Evolutionary conservation across 164 flowering plant genomes (phyloP).

Genomic region (Tinospora cordifolia): DNA sequence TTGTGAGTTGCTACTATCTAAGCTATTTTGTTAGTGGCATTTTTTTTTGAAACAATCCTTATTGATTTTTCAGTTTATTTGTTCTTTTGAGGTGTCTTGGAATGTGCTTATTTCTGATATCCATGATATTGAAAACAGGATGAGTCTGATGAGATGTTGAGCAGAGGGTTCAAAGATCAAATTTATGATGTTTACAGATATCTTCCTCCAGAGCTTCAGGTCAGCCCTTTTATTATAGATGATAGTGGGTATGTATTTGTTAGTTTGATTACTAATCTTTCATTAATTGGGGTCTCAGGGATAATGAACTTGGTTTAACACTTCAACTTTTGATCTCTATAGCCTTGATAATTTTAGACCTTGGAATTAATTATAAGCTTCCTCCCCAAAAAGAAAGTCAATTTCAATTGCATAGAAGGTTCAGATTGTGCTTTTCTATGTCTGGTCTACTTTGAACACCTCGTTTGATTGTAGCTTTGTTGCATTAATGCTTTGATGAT

Average conservation of each 20-base stretch:
- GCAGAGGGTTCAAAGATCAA: constrained; percentile 97
- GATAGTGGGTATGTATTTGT: background rate
- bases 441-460: background rate
- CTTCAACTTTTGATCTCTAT: no score
- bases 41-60: background rate
- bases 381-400: no score
- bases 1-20: constrained; percentile 40
- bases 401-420: no score
- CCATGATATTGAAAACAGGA: constrained; percentile 37
- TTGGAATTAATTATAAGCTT: no score
- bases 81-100: background rate
- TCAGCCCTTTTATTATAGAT: constrained; percentile 4
- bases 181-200: constrained; percentile 95
- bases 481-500: background rate
- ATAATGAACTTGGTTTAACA: no score
- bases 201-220: constrained; percentile 99
- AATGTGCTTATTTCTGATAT: background rate
- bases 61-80: background rate
- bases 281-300: background rate
- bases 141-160: constrained; percentile 99
- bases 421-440: no score
- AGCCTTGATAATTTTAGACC: no score
- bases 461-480: background rate
- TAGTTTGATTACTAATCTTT: background rate
- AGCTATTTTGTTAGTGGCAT: no score